Percentiles rank a stretch among this genome's conserved stretches.
phyloP scores from a whole-genome alignment of 2,329 filamentous ascomycete species.

The Aureobasidium pullulans region DNA sequence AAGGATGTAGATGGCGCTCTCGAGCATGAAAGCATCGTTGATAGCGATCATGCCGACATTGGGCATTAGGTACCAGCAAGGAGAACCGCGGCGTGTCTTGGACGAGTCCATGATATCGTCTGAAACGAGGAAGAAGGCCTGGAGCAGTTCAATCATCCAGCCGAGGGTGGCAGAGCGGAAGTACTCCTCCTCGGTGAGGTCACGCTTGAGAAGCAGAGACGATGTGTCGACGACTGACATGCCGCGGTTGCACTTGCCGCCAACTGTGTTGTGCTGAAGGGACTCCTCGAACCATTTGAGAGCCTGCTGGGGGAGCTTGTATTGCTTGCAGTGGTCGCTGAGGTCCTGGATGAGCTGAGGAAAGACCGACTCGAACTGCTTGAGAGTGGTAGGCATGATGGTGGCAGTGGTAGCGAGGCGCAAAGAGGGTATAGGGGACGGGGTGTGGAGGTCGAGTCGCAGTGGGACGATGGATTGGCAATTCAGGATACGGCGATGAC shows the following conservation, averaged over 20 bases:
- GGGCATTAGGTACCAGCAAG: constrained; percentile 92
- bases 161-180: constrained; percentile 81
- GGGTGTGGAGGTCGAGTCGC: neutral
- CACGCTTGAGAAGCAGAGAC: constrained; percentile 64
- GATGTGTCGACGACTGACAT: constrained; percentile 94
- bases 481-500: neutral
- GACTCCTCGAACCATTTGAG: constrained; percentile 86
- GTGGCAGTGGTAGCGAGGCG: constrained; percentile 3
- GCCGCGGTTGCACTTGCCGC: constrained; percentile 97
- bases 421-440: neutral
- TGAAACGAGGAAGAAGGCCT: constrained; percentile 97
- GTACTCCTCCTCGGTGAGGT: constrained; percentile 75
- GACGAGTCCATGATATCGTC: constrained; percentile 98
- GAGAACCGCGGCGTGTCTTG: constrained; percentile 87
- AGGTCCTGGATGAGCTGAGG: constrained; percentile 78
- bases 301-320: constrained; percentile 75
- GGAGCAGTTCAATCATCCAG: constrained; percentile 96
- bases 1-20: constrained; percentile 80
- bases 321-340: constrained; percentile 67
- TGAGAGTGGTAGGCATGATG: constrained; percentile 63
- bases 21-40: constrained; percentile 97
- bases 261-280: constrained; percentile 77
- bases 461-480: neutral
- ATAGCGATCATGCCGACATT: constrained; percentile 93
- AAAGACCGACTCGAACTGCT: constrained; percentile 87